phyloP scores from a whole-genome alignment of 129 eudicot species.

The Centaurea solstitialis region DNA sequence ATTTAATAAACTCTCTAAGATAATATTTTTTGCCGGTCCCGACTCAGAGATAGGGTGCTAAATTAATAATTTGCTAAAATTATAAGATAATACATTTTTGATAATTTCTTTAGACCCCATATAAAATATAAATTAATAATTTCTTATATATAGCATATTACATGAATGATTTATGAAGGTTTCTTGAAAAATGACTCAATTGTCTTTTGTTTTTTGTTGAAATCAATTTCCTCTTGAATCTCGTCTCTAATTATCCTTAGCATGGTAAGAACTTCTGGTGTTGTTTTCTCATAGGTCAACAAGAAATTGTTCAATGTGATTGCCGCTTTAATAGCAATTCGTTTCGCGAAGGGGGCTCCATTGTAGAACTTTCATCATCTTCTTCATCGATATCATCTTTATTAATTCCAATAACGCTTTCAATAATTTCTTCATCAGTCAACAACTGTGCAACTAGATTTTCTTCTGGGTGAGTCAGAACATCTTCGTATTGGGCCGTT shows the following conservation, averaged over 20 bases:
- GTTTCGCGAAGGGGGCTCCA: slow-evolving; percentile 33
- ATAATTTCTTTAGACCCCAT: too few relatives aligned
- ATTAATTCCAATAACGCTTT: slow-evolving; percentile 34
- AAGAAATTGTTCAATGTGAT: slow-evolving; percentile 32
- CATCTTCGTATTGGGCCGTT: too few relatives aligned
- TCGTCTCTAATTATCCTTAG: neutral
- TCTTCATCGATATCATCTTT: slow-evolving; percentile 35
- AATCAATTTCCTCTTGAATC: too few relatives aligned
- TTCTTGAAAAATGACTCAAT: too few relatives aligned
- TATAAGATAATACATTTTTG: too few relatives aligned
- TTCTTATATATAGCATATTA: too few relatives aligned
- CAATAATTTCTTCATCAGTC: slow-evolving; percentile 33
- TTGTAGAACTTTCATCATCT: slow-evolving; percentile 38
- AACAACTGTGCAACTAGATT: slow-evolving; percentile 28
- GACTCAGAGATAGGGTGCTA: too few relatives aligned
- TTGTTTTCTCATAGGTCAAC: slow-evolving; percentile 27
- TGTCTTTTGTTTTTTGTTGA: too few relatives aligned
- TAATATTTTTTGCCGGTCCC: slow-evolving; percentile 9
- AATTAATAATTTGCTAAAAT: too few relatives aligned
- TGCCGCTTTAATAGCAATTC: slow-evolving; percentile 28
- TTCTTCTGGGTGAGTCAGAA: too few relatives aligned
- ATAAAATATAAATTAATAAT: too few relatives aligned
- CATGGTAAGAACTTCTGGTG: slow-evolving; percentile 23
- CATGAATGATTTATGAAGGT: too few relatives aligned
- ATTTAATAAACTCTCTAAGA: neutral